These are phyloP conservation scores for Syzygium aromaticum DNA, from an alignment of 345 rosid species.

Conservation along the genomic window DNA sequence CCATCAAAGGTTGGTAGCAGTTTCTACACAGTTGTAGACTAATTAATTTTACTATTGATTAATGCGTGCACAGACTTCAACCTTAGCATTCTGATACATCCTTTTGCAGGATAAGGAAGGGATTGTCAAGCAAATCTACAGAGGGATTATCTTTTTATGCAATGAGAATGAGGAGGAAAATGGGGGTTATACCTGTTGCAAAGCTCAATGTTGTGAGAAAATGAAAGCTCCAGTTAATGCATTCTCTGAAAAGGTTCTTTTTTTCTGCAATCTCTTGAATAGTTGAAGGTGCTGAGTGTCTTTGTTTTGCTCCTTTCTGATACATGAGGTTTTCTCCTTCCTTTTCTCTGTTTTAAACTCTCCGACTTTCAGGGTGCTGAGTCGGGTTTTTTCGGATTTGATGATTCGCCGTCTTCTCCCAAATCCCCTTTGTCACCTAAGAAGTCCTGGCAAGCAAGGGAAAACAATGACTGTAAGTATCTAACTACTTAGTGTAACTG, in stretches of 20 bases:
- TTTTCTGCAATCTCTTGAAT: background rate
- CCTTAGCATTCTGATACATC: background rate
- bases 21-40: background rate
- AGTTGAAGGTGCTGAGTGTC: background rate
- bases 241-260: slow-evolving; percentile 45
- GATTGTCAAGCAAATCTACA: slow-evolving; percentile 69
- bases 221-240: slow-evolving; percentile 35
- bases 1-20: slow-evolving; percentile 49
- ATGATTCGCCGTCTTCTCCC: slow-evolving; percentile 61
- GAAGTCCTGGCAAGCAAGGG: slow-evolving; percentile 49
- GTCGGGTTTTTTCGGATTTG: slow-evolving; percentile 38
- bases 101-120: slow-evolving; percentile 81
- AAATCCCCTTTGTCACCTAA: slow-evolving; percentile 70
- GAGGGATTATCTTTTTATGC: slow-evolving; percentile 65
- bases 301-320: background rate
- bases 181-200: slow-evolving; percentile 80
- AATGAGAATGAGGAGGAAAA: slow-evolving; percentile 67
- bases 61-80: background rate
- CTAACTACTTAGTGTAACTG: background rate
- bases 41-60: background rate
- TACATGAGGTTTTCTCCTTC: background rate
- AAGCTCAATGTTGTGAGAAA: slow-evolving; percentile 73
- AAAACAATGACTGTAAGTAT: slow-evolving; percentile 53
- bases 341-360: slow-evolving; percentile 4
- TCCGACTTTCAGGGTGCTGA: slow-evolving; percentile 45